Evolutionary conservation across 2,329 filamentous ascomycete species (phyloP).

Genomic region (Talaromyces sp.): DNA sequence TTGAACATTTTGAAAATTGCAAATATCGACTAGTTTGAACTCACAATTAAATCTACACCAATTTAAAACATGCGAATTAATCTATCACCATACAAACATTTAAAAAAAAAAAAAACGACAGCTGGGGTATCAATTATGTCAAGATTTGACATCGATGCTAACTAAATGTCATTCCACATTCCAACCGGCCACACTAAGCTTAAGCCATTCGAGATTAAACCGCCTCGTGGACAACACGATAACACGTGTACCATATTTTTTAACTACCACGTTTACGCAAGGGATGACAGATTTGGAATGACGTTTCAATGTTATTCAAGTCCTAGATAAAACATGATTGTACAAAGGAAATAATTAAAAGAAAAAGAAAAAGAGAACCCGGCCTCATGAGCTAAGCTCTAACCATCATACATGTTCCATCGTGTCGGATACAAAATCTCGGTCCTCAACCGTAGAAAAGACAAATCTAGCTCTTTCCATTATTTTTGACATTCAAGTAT

Average conservation of each 20-base stretch:
- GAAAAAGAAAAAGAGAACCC: background rate
- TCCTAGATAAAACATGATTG: slow-evolving; percentile 9
- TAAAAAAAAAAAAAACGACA: background rate
- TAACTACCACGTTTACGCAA: background rate
- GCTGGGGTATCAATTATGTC: background rate
- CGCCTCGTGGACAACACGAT: background rate
- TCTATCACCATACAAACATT: too few species aligned
- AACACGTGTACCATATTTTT: background rate
- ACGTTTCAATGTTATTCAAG: slow-evolving; percentile 4
- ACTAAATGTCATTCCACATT: background rate
- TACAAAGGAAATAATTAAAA: slow-evolving; percentile 14
- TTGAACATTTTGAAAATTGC: too few species aligned
- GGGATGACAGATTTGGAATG: background rate
- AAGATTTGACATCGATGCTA: background rate
- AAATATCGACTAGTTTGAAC: too few species aligned
- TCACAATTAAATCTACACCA: too few species aligned
- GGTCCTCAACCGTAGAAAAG: background rate
- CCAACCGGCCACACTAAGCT: background rate
- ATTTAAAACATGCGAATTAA: too few species aligned
- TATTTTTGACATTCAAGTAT: background rate
- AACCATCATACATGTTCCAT: slow-evolving; percentile 14
- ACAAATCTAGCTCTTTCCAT: background rate
- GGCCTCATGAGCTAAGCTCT: background rate
- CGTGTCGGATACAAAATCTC: slow-evolving; percentile 1
- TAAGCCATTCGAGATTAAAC: too few species aligned